Conservation (phyloP, 306 rosid genomes). For the Cicer judaicum region DNA sequence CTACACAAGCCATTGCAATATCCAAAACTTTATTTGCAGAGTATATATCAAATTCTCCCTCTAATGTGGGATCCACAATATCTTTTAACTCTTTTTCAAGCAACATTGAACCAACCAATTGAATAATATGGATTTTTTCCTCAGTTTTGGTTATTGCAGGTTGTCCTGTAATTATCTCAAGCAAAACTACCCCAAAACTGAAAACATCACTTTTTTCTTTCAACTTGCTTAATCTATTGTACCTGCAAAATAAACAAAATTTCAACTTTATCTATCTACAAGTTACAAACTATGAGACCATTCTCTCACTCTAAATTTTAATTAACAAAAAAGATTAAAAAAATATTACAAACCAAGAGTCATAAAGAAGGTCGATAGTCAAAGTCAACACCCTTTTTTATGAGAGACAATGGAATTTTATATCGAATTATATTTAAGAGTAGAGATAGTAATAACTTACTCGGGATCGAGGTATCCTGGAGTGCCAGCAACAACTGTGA, state of each 20-base stretch:
- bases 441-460: background rate
- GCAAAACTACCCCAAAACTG: conserved; percentile 54
- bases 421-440: background rate
- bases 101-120: conserved; percentile 35
- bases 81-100: conserved; percentile 34
- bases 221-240: conserved; percentile 40
- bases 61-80: conserved; percentile 49
- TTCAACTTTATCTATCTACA: background rate
- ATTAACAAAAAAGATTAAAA: too few species aligned
- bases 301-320: too few species aligned
- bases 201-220: conserved; percentile 56
- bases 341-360: too few species aligned
- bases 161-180: conserved; percentile 51
- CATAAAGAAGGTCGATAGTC: too few species aligned
- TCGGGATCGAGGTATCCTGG: conserved; percentile 70
- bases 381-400: too few species aligned
- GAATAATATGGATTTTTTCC: conserved; percentile 43
- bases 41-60: conserved; percentile 38
- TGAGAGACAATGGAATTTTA: too few species aligned
- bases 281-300: too few species aligned
- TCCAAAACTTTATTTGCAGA: conserved; percentile 43
- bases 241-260: conserved; percentile 37
- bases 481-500: conserved; percentile 61
- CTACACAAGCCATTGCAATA: conserved; percentile 52
- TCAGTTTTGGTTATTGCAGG: conserved; percentile 46